A percentile compares a stretch with the other conserved stretches of the same genome.
These are phyloP conservation scores for Prunus mume DNA, from an alignment of 306 rosid genomes.

Conservation along the genomic window DNA sequence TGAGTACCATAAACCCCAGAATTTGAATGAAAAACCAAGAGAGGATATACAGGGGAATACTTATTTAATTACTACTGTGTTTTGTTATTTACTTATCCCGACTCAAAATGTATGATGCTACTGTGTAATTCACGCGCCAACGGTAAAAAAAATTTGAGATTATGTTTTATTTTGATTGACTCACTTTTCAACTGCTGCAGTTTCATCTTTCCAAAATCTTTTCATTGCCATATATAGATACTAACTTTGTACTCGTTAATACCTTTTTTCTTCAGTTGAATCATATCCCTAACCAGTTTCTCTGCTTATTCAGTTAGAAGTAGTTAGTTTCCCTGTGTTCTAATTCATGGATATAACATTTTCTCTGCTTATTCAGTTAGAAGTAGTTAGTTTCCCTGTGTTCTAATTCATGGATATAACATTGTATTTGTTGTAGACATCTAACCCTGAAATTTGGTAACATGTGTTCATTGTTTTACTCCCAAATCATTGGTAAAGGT, in stretches of 20 bases:
- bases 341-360: neutral
- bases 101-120: too few relatives aligned
- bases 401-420: neutral
- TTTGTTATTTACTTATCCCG: too few relatives aligned
- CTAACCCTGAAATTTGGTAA: neutral
- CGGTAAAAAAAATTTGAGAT: too few relatives aligned
- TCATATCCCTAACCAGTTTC: neutral
- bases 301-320: neutral
- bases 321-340: neutral
- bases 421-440: neutral
- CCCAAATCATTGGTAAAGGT: too few relatives aligned
- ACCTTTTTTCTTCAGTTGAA: neutral
- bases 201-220: neutral
- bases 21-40: too few relatives aligned
- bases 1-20: too few relatives aligned
- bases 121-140: too few relatives aligned
- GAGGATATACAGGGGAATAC: too few relatives aligned
- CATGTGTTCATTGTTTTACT: too few relatives aligned
- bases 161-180: neutral
- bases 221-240: neutral
- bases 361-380: neutral
- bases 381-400: neutral
- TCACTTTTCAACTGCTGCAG: neutral
- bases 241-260: neutral
- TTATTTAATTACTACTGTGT: too few relatives aligned